Evolutionary conservation across 2,329 filamentous ascomycete genomes (phyloP), one percentile per base, ranked within the genome.

Genomic region (Alternaria conjuncta): DNA sequence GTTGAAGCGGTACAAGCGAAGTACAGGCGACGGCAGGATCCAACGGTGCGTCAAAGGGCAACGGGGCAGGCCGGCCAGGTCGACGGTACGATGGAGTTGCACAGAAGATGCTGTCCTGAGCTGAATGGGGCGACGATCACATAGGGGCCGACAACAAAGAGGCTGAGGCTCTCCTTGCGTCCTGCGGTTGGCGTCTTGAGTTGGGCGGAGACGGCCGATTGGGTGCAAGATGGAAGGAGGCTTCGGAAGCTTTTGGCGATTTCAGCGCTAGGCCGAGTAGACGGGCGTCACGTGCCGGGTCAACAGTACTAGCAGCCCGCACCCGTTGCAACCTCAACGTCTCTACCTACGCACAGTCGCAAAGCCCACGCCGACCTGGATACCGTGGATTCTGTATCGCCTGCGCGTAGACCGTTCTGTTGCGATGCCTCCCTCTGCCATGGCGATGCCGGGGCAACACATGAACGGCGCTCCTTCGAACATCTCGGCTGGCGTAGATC

Each of bases 401-500:
- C 50, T 55, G 55, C 62, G 30, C 32, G 32, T 36, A 30, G 26
- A 44, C 36, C 41, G 55, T 51, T 46, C 62, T 43, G 57, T 50
- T 63, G 47, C 23, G 30, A 71, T 71, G 69, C 59, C 69, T 57
- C 66, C 67, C 58, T 60, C 68, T 51, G 67, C 66, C 55, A 78
- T 77, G 75, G 62, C 74, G 23, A 72, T 75, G 70, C 66, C 73
- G 36, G 66, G 68, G 47, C 68, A 74, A 58, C 60, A 69, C 51
- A 66, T 70, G 64, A 64, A 69, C 56, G 71, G 70, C 55, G 64
- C 71, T 57, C 60, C 68, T 65, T 65, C 69, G 23, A 30, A 32
- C 60, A 63, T 69, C 63, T 71, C 73, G 68, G 72, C 69, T 71
- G 72, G 66, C 57, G 74, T 73, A 67, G 74, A 78, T 75, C 71